Base-by-base conservation (phyloP, 2,329 filamentous ascomycete genomes). In the Amesomyces nigricolor region DNA sequence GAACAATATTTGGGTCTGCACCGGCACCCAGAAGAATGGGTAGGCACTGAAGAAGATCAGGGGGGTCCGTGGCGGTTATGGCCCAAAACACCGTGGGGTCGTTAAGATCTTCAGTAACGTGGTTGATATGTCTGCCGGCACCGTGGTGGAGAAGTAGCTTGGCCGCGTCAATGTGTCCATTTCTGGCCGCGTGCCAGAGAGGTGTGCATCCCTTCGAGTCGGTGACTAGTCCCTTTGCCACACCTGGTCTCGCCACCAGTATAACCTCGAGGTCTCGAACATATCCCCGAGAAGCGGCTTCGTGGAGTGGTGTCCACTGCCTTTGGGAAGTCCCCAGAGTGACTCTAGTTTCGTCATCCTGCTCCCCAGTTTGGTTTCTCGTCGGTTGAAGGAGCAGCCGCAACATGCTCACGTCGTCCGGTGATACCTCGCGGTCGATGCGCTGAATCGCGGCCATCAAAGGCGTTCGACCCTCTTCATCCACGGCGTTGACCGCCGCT, bases 31-130 rank as follows among this genome's bases (percentile, higher is more conserved):
- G 42, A 16, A 59, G 47, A 13, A 22, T 14, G 5, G 42, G 22
- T 26, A 51, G 4, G 22, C 22, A 32, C 43, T 48, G 19, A 14
- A 7, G n/a, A 47, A 16, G 11, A 30, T 35, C 11, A 32, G 30
- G 14, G 16, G 19, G 2, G 4, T 22, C 10, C n/a, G 16, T 11
- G 40, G 32, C 26, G 13, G 53, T 17, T 7, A 55, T 30, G 3
- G 58, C 58, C 54, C 51, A 57, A 4, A 60, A 49, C 2, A 45
- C 43, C 5, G 58, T 58, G 5, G 58, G 51, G 17, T 38, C 10
- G 14, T 53, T 37, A 3, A 13, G 22, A 29, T 57, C 44, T 2
- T 17, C 32, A 5, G 51, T 47, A n/a, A 11, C n/a, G 14, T 40
- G 44, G 26, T 55, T 55, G 8, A 54, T 29, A 17, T 57, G 30